Base-by-base conservation (phyloP, 257 asterid species). In the Plectranthus barbatus region DNA sequence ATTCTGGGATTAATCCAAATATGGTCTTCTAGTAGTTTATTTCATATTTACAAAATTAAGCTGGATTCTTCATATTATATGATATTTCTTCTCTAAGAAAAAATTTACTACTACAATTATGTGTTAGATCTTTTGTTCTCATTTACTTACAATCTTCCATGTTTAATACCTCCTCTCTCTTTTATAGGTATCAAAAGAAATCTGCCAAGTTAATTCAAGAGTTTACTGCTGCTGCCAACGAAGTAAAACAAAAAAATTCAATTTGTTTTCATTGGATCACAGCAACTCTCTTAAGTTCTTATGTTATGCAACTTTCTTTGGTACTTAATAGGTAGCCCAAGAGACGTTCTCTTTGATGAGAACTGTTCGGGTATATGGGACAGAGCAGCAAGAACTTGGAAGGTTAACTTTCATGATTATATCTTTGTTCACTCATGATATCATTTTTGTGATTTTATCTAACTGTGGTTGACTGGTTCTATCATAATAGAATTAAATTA, bases 271-370 rank as follows among this genome's bases (percentile, higher is more conserved):
- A 56, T 15, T 46, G 15, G n/a, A 46, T 52, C 47, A 67, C 48
- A 19, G 26, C 10, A 21, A 58, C 36, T 62, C 50, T 7, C 56
- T 60, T 64, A 34, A 64, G 51, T 51, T 77, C 54, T 19, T 66
- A 39, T 56, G 34, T 64, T 54, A 34, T n/a, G 19, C 47, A 23
- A 45, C 26, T 47, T 39, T 56, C 59, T 51, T 66, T 80, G 48
- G 65, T 31, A 29, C 57, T 29, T 12, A n/a, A n/a, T 79, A 92
- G 99, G 99, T 89, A 51, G 91, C 99, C 42, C 95, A 92, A 80
- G 99, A 90, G 75, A 83, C 99, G 53, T 74, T 92, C 54, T 89
- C 97, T 66, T 80, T 92, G 85, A 92, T 92, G 77, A 85, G 97
- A 79, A 88, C 97, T 72, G 93, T 92, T 64, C 81, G 96, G 60